A percentile compares a stretch with the other conserved stretches of the same genome.
Conservation (phyloP, 2,329 filamentous ascomycete species). For the Pseudocercospora macadamiae region DNA sequence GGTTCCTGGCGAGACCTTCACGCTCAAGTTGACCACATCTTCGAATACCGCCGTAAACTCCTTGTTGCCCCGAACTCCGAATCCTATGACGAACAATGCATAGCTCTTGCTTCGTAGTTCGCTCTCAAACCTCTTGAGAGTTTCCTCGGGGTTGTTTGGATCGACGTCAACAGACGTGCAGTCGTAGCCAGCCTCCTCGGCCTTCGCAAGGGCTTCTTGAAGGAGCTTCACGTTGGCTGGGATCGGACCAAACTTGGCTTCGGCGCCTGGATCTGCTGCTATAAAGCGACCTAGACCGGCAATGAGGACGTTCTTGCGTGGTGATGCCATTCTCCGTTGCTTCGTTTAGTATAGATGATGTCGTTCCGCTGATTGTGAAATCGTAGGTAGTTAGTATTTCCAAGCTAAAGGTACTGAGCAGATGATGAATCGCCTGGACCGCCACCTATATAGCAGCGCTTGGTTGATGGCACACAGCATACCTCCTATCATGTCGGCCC, state of each 20-base stretch:
- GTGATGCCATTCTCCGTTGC: too few relatives aligned
- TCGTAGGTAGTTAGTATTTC: too few relatives aligned
- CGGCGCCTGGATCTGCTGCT: constrained; percentile 7
- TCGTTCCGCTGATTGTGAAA: too few relatives aligned
- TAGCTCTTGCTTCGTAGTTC: constrained; percentile 10
- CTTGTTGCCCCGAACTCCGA: constrained; percentile 19
- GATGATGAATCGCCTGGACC: too few relatives aligned
- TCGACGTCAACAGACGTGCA: constrained; percentile 17
- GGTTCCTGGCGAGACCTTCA: constrained; percentile 13
- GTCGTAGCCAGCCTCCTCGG: constrained; percentile 19
- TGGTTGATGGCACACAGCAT: too few relatives aligned
- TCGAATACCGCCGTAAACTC: constrained; percentile 25
- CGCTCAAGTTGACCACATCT: constrained; percentile 18
- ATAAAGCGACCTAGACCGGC: constrained; percentile 12
- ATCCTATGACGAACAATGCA: constrained; percentile 22
- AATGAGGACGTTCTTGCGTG: constrained; percentile 15
- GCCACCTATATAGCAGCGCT: too few relatives aligned
- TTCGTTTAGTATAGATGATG: too few relatives aligned
- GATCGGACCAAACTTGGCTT: constrained; percentile 4
- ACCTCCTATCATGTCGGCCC: too few relatives aligned
- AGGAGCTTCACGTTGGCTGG: not conserved
- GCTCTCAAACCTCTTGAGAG: not conserved
- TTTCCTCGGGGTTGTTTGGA: constrained; percentile 10
- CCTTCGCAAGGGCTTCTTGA: constrained; percentile 6
- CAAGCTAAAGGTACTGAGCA: too few relatives aligned